Percentiles rank a stretch among this genome's conserved stretches.
These are phyloP conservation scores for Lasiosphaeria hispida DNA, from an alignment of 495 filamentous ascomycete species.

Conservation along the genomic window DNA sequence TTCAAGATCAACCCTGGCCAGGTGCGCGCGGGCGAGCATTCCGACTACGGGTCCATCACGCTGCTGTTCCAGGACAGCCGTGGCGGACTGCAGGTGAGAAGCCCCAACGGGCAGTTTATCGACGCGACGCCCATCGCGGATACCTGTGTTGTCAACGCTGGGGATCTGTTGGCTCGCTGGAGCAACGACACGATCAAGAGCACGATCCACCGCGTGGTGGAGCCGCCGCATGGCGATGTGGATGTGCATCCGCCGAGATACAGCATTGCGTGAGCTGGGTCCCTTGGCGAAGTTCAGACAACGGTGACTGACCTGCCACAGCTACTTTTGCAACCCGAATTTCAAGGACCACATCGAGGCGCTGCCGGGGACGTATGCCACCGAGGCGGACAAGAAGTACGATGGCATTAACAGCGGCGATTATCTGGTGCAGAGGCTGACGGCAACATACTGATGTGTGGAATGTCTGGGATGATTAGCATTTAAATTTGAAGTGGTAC, in stretches of 20 bases:
- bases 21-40: conserved; percentile 82
- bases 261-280: conserved; percentile 55
- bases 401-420: conserved; percentile 73
- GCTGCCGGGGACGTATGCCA: conserved; percentile 78
- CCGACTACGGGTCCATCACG: conserved; percentile 86
- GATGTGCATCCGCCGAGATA: conserved; percentile 62
- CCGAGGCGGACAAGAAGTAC: conserved; percentile 73
- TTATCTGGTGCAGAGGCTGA: conserved; percentile 77
- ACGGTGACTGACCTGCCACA: conserved; percentile 23
- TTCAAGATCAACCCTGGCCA: conserved; percentile 70
- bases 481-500: too few relatives aligned
- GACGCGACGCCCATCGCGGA: conserved; percentile 79
- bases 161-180: conserved; percentile 86
- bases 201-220: conserved; percentile 85
- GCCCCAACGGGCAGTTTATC: conserved; percentile 73
- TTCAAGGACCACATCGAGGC: conserved; percentile 75
- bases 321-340: conserved; percentile 92
- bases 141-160: conserved; percentile 88
- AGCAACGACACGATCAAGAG: conserved; percentile 86
- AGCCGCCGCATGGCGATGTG: conserved; percentile 59
- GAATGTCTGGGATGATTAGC: too few relatives aligned
- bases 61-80: conserved; percentile 83
- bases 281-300: neutral
- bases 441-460: conserved; percentile 59
- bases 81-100: conserved; percentile 82